Conservation (phyloP, 225 moss, liverwort and hornwort genomes). For the Physcomitrium patens region DNA sequence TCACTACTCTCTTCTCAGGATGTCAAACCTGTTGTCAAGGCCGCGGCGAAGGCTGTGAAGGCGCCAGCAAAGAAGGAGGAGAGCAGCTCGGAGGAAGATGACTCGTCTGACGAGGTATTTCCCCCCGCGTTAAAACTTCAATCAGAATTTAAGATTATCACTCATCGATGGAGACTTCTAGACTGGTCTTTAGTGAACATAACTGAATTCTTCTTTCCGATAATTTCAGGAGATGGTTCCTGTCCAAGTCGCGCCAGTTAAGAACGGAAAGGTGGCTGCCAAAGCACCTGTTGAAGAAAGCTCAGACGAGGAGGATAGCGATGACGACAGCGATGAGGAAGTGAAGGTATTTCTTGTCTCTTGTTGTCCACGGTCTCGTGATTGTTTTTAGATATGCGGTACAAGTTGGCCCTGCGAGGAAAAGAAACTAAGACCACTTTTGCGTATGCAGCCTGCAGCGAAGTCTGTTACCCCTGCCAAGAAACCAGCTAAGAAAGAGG, state of each 20-base stretch:
- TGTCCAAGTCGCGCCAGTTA: constrained; percentile 26
- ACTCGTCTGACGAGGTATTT: constrained; percentile 45
- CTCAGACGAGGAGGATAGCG: constrained; percentile 53
- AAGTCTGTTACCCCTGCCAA: constrained; percentile 20
- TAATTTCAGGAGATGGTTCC: constrained; percentile 26
- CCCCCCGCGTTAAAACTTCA: too few species aligned
- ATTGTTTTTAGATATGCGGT: too few species aligned
- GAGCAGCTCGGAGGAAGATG: constrained; percentile 49
- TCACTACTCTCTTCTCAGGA: not conserved
- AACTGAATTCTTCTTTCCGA: too few species aligned
- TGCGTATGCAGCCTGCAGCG: constrained; percentile 35
- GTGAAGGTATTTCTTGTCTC: constrained; percentile 33
- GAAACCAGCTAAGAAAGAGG: constrained; percentile 40
- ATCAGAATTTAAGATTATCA: too few species aligned
- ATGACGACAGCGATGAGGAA: constrained; percentile 48
- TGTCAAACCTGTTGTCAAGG: not conserved
- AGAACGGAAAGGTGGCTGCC: constrained; percentile 39
- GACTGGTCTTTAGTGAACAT: too few species aligned
- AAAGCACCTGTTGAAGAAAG: constrained; percentile 31
- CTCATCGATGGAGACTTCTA: too few species aligned
- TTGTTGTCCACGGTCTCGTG: too few species aligned
- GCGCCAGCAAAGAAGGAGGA: constrained; percentile 31
- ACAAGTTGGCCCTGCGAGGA: too few species aligned
- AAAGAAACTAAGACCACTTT: too few species aligned
- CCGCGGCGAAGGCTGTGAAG: not conserved